phyloP scores from a whole-genome alignment of 495 filamentous ascomycete species.

The Daldinia loculata region DNA sequence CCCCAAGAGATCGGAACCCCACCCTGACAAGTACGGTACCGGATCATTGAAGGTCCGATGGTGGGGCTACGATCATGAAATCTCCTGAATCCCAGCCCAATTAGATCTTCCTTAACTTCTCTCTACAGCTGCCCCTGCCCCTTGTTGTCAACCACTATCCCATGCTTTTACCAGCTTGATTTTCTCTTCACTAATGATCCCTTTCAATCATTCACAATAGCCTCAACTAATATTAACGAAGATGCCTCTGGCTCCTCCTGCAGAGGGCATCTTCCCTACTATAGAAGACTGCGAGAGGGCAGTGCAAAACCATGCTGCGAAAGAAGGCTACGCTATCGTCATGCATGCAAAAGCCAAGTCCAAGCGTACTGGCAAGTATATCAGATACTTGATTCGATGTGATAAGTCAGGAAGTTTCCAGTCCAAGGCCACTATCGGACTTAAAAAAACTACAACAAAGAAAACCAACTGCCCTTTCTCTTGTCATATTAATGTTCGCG shows the following conservation, averaged over 20 bases:
- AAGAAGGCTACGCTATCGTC: constrained; percentile 44
- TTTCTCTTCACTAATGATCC: not conserved
- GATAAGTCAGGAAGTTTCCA: constrained; percentile 46
- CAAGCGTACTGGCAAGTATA: constrained; percentile 42
- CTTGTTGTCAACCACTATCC: not conserved
- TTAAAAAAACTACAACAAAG: constrained; percentile 44
- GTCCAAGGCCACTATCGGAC: constrained; percentile 40
- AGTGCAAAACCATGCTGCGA: constrained; percentile 42
- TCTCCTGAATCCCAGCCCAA: not conserved
- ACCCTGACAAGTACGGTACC: too few species aligned
- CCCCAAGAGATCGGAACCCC: too few species aligned
- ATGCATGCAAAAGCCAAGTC: constrained; percentile 43
- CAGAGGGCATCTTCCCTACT: constrained; percentile 40
- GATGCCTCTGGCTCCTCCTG: constrained; percentile 43
- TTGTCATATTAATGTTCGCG: constrained; percentile 37
- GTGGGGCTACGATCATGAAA: not conserved
- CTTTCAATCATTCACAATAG: constrained; percentile 4
- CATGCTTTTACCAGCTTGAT: not conserved
- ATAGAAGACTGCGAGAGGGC: constrained; percentile 39
- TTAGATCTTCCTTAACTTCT: constrained; percentile 38
- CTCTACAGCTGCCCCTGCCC: constrained; percentile 28
- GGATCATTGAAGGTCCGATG: constrained; percentile 13
- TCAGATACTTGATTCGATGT: constrained; percentile 45
- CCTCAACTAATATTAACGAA: not conserved
- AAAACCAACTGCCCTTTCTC: constrained; percentile 47